Conservation (phyloP, 331 rosid genomes). For the Spiraea crenata region DNA sequence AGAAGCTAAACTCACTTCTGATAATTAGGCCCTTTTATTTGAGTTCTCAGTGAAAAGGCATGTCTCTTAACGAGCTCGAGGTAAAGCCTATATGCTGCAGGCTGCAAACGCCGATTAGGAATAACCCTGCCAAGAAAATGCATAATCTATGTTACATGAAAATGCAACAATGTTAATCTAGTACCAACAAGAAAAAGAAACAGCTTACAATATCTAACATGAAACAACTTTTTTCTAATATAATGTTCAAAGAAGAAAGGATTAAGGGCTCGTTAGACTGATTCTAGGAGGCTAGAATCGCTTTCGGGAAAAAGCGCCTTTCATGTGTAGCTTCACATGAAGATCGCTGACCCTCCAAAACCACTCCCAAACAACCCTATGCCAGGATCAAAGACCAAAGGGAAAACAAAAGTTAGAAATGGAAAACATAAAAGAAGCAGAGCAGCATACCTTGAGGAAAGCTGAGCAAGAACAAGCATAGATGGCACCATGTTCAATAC, state of each 20-base stretch:
- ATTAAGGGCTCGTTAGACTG: neutral
- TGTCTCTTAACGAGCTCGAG: constrained; percentile 24
- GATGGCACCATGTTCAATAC: constrained; percentile 20
- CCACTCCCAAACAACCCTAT: too few species aligned
- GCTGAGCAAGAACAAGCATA: constrained; percentile 27
- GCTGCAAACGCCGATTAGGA: constrained; percentile 20
- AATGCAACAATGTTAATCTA: neutral
- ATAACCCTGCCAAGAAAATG: constrained; percentile 9
- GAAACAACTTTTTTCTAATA: too few species aligned
- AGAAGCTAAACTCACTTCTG: constrained; percentile 3
- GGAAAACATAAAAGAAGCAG: neutral
- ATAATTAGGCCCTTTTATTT: constrained; percentile 13
- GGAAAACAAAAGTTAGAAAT: neutral
- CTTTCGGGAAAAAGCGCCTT: too few species aligned
- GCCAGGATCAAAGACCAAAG: neutral
- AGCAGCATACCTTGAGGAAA: constrained; percentile 19
- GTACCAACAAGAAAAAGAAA: neutral
- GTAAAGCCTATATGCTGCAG: constrained; percentile 23
- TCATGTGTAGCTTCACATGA: too few species aligned
- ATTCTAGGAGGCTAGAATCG: too few species aligned
- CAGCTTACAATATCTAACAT: too few species aligned
- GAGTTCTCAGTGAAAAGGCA: constrained; percentile 14
- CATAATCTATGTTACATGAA: neutral
- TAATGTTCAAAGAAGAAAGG: too few species aligned
- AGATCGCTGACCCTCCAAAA: too few species aligned